Base-by-base conservation (phyloP, 2,329 filamentous ascomycete genomes). In the Monosporascus sp. region DNA sequence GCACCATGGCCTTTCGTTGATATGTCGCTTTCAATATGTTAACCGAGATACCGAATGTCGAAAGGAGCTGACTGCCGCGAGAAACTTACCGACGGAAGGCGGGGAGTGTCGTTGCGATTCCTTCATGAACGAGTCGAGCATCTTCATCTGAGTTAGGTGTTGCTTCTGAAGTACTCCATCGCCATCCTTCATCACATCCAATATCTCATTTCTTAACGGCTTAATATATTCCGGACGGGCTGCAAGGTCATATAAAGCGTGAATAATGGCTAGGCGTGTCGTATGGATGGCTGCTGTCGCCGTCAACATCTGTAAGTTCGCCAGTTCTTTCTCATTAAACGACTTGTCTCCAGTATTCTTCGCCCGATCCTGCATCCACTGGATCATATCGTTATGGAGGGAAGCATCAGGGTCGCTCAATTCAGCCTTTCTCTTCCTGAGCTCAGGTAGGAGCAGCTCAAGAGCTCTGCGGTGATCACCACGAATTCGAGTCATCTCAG, bases 141-240 rank as follows among this genome's bases (percentile, higher is more conserved):
- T 70, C 45, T 57, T 62, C 54, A 72, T 61, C 27, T 66, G 63
- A 1, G 58, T 63, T 11, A 69, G 57, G 41, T 66, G 63, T 31
- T 62, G 63, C 48, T 67, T 67, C 26, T 58, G 58, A 5, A 64
- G 58, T 6, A 54, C 38, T 2, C 60, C 60, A 20, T 62, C 58
- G 52, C 55, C 65, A 19, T 56, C 58, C 9, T 60, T 64, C 4
- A 64, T 61, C 5, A 59, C 59, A 19, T 60, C 62, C 7, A 56
- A 19, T 22, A 74, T 73, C 58, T 78, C 75, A 22, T 72, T 61
- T 9, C 74, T 68, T 22, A 77, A 60, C 3, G 70, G 69, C 35
- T 74, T 68, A 26, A 76, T 60, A 56, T 72, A 74, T 58, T 79
- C 74, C 0, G 72, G 74, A 14, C 58, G 56, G 16, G 70, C 65